Conservation (phyloP, 495 filamentous ascomycete genomes). For the Aspergillus funiculosus region DNA sequence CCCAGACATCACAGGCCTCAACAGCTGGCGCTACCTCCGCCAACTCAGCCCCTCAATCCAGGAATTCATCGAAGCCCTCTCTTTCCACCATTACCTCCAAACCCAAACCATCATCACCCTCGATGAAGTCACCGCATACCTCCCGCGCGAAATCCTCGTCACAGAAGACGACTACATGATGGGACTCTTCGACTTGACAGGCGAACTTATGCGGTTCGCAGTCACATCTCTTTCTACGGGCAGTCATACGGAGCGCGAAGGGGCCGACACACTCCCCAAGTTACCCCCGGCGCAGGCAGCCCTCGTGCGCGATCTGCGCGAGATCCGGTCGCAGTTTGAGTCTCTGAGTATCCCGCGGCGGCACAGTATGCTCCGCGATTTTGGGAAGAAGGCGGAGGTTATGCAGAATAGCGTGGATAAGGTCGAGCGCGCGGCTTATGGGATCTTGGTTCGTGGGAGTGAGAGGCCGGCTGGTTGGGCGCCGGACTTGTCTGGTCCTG, state of each 20-base stretch:
- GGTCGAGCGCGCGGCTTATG: conserved; percentile 86
- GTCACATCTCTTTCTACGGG: conserved; percentile 56
- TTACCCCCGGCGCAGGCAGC: conserved; percentile 28
- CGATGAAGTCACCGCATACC: conserved; percentile 44
- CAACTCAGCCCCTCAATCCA: conserved; percentile 76
- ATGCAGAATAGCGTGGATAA: conserved; percentile 88
- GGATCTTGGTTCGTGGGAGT: conserved; percentile 74
- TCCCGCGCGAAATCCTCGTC: conserved; percentile 54
- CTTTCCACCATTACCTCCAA: conserved; percentile 81
- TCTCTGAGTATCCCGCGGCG: conserved; percentile 49
- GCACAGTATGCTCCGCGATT: conserved; percentile 51
- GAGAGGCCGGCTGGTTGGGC: conserved; percentile 91
- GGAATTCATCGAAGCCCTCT: conserved; percentile 84
- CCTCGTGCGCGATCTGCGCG: conserved; percentile 69
- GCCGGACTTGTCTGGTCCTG: conserved; percentile 60
- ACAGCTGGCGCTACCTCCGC: conserved; percentile 73
- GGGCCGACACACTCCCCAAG: conserved; percentile 10
- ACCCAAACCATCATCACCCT: conserved; percentile 67
- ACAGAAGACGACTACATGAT: conserved; percentile 83
- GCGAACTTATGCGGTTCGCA: conserved; percentile 94
- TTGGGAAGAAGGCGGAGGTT: conserved; percentile 74
- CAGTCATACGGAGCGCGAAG: neutral
- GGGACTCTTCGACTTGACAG: conserved; percentile 85
- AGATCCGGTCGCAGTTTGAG: conserved; percentile 68
- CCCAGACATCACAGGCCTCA: conserved; percentile 67